Percentiles rank a stretch among this genome's conserved stretches.
Evolutionary conservation across 2,329 filamentous ascomycete species (phyloP).

Genomic region (Fusarium liriodendri): DNA sequence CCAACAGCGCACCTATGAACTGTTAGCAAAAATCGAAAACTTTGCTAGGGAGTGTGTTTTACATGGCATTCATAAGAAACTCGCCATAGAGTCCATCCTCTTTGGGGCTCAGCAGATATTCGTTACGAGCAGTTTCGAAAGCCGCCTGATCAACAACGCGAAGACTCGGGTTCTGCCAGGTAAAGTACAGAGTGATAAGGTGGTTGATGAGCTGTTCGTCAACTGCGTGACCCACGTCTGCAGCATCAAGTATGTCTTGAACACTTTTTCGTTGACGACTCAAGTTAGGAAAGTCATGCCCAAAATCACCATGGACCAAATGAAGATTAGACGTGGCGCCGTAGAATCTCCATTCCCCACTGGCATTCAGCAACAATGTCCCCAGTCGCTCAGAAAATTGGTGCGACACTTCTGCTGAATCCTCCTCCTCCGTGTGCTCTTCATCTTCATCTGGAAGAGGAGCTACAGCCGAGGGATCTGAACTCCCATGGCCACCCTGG

Average conservation of each 20-base stretch:
- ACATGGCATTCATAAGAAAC: not conserved
- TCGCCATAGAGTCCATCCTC: not conserved
- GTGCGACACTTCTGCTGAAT: not conserved
- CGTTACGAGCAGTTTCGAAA: not conserved
- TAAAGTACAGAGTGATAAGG: constrained; percentile 8
- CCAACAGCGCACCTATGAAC: not conserved
- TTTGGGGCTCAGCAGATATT: not conserved
- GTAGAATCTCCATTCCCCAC: not conserved
- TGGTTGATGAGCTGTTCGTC: not conserved
- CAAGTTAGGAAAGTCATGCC: too few species aligned
- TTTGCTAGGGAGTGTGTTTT: not conserved
- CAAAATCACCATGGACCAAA: not conserved
- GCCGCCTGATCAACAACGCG: not conserved
- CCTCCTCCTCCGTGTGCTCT: not conserved
- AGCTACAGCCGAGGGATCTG: too few species aligned
- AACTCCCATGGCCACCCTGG: not conserved
- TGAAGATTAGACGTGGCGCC: constrained; percentile 4
- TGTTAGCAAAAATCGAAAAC: not conserved
- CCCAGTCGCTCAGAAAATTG: constrained; percentile 3
- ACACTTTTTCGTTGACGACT: not conserved
- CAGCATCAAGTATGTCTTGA: not conserved
- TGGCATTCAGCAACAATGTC: not conserved
- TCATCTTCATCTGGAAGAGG: too few species aligned
- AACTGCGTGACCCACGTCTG: not conserved
- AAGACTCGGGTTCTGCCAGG: constrained; percentile 13